Conservation (phyloP, 768 basidiomycete genomes). For the Mycena chlorophos region DNA sequence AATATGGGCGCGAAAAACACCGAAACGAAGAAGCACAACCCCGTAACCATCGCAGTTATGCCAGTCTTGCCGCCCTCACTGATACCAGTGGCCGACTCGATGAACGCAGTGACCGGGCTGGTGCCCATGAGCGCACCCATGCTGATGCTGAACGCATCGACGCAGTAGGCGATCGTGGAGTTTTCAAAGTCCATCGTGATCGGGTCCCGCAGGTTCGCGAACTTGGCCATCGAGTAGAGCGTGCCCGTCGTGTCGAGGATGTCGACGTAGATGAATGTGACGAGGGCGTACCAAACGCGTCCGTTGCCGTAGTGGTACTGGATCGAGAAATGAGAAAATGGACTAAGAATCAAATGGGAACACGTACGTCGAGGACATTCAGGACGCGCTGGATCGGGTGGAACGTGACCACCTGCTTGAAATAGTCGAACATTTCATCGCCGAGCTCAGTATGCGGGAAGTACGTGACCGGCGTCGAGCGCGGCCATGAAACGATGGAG, state of each 20-base stretch:
- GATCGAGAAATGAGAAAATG: neutral
- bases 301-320: slow-evolving; percentile 64
- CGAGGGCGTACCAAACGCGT: slow-evolving; percentile 81
- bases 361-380: slow-evolving; percentile 66
- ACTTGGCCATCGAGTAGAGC: slow-evolving; percentile 88
- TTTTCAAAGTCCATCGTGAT: slow-evolving; percentile 86
- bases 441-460: slow-evolving; percentile 75
- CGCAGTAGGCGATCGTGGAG: slow-evolving; percentile 80
- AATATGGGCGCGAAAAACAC: slow-evolving; percentile 90
- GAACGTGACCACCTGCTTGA: slow-evolving; percentile 82
- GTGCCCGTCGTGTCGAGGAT: slow-evolving; percentile 74
- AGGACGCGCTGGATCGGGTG: slow-evolving; percentile 60
- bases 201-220: slow-evolving; percentile 81
- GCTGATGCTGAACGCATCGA: slow-evolving; percentile 78
- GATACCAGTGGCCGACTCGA: slow-evolving; percentile 42
- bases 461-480: slow-evolving; percentile 75
- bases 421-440: slow-evolving; percentile 75
- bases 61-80: slow-evolving; percentile 88
- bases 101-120: slow-evolving; percentile 79
- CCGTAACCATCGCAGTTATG: slow-evolving; percentile 71
- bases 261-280: slow-evolving; percentile 90
- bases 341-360: neutral
- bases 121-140: slow-evolving; percentile 81
- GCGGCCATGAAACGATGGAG: slow-evolving; percentile 84
- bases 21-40: slow-evolving; percentile 76